phyloP scores from a whole-genome alignment of 2,329 filamentous ascomycete species.

The Cercospora sp. region DNA sequence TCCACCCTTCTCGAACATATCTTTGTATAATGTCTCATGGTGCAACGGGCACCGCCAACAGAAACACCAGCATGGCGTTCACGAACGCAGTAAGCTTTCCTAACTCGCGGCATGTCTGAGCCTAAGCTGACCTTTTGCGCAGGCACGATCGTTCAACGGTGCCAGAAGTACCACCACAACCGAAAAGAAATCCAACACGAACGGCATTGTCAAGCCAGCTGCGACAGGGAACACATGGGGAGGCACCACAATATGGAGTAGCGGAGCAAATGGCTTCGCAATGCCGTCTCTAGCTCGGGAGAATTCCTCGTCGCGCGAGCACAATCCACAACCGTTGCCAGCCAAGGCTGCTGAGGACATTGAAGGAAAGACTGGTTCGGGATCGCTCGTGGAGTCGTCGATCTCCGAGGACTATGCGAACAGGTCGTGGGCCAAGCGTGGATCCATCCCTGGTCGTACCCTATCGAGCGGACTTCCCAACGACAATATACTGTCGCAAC shows the following conservation, averaged over 20 bases:
- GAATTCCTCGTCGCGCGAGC: slow-evolving; percentile 29
- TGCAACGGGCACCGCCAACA: slow-evolving; percentile 26
- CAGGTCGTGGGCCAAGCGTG: slow-evolving; percentile 47
- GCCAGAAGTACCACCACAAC: slow-evolving; percentile 14
- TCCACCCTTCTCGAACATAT: slow-evolving; percentile 32
- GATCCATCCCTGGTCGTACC: slow-evolving; percentile 25
- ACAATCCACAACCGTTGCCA: slow-evolving; percentile 27
- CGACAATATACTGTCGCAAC: slow-evolving; percentile 42
- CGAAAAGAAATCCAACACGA: slow-evolving; percentile 27
- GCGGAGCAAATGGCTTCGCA: slow-evolving; percentile 27
- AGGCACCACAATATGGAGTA: slow-evolving; percentile 36
- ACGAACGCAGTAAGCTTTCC: slow-evolving; percentile 22
- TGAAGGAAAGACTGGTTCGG: slow-evolving; percentile 65
- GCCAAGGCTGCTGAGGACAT: slow-evolving; percentile 36
- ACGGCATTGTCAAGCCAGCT: slow-evolving; percentile 21
- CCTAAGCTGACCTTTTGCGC: slow-evolving; percentile 13
- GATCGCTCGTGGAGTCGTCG: slow-evolving; percentile 67
- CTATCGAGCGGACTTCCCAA: slow-evolving; percentile 38
- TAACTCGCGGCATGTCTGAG: background rate
- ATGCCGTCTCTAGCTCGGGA: slow-evolving; percentile 28
- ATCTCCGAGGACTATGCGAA: slow-evolving; percentile 64
- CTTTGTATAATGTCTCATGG: slow-evolving; percentile 35
- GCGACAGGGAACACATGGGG: slow-evolving; percentile 13
- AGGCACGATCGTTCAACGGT: slow-evolving; percentile 33
- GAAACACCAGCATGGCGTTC: slow-evolving; percentile 26